phyloP scores from a whole-genome alignment of 371 early-diverging fungal species.

The Mucor racemosus region DNA sequence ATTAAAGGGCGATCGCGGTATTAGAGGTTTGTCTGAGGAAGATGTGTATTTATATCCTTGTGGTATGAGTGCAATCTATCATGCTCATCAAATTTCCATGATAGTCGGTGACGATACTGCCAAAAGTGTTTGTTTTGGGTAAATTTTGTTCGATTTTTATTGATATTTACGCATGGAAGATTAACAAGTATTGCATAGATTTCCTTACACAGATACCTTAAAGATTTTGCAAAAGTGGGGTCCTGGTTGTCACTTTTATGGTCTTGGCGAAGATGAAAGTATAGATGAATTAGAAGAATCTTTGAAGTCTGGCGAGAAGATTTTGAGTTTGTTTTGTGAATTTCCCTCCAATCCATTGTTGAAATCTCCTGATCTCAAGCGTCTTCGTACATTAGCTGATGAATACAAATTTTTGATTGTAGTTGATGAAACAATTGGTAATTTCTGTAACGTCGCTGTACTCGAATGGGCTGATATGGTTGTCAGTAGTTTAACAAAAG shows the following conservation, averaged over 20 bases:
- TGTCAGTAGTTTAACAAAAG: constrained; percentile 92
- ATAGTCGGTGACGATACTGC: constrained; percentile 48
- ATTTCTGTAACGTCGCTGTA: constrained; percentile 84
- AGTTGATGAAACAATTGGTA: constrained; percentile 95
- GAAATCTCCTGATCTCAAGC: constrained; percentile 77
- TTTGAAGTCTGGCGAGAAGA: constrained; percentile 62
- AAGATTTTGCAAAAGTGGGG: constrained; percentile 96
- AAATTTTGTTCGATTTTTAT: constrained; percentile 10
- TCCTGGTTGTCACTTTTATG: constrained; percentile 84
- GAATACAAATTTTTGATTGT: constrained; percentile 78
- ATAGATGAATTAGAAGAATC: constrained; percentile 71
- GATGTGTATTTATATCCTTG: constrained; percentile 89
- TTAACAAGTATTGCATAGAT: constrained; percentile 49
- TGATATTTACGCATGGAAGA: background rate
- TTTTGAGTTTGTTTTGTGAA: constrained; percentile 88
- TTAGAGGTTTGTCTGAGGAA: constrained; percentile 62
- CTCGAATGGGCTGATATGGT: constrained; percentile 85
- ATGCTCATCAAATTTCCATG: constrained; percentile 74
- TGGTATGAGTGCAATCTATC: constrained; percentile 95
- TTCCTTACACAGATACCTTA: constrained; percentile 94
- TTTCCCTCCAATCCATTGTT: constrained; percentile 94
- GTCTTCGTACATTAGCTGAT: constrained; percentile 79
- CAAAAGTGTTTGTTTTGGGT: constrained; percentile 92
- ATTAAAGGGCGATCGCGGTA: constrained; percentile 50
- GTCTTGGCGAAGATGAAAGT: constrained; percentile 76